phyloP scores from a whole-genome alignment of 305 asterid genomes.

The Stenogyne calaminthoides region DNA sequence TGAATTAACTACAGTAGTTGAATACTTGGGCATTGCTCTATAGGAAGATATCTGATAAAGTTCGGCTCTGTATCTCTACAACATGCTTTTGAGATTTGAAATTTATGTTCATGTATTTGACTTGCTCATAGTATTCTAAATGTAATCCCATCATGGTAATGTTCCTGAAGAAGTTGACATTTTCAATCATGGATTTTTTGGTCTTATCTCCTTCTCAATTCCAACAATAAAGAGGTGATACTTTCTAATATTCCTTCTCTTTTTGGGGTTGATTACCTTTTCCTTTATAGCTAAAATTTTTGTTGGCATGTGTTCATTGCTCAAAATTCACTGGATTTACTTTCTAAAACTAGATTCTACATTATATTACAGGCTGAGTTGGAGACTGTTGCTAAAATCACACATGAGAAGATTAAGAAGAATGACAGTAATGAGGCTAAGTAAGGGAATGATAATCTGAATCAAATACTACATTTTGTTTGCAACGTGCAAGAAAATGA shows the following conservation, averaged over 20 bases:
- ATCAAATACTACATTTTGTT: constrained; percentile 14
- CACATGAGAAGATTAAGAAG: constrained; percentile 82
- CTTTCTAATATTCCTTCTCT: neutral
- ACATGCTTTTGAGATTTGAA: neutral
- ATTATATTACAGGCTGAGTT: constrained; percentile 68
- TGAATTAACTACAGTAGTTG: constrained; percentile 9
- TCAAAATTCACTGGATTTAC: constrained; percentile 13
- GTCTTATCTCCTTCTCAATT: constrained; percentile 3
- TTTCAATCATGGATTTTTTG: neutral
- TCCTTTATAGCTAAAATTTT: neutral
- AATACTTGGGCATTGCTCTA: neutral
- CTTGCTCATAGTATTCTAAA: constrained; percentile 13
- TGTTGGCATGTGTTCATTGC: constrained; percentile 8
- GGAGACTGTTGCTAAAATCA: constrained; percentile 91
- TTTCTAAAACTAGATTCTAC: constrained; percentile 27
- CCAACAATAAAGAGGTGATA: constrained; percentile 7
- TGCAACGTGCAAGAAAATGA: constrained; percentile 24
- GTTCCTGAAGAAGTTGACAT: constrained; percentile 6
- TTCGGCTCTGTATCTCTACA: neutral
- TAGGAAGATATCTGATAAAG: neutral
- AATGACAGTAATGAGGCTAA: constrained; percentile 79
- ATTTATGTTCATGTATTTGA: constrained; percentile 7
- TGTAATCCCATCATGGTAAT: neutral
- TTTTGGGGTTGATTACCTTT: neutral
- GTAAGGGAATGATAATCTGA: constrained; percentile 44